phyloP scores from a whole-genome alignment of 2,329 filamentous ascomycete species.

The Blastomyces emzantsi region DNA sequence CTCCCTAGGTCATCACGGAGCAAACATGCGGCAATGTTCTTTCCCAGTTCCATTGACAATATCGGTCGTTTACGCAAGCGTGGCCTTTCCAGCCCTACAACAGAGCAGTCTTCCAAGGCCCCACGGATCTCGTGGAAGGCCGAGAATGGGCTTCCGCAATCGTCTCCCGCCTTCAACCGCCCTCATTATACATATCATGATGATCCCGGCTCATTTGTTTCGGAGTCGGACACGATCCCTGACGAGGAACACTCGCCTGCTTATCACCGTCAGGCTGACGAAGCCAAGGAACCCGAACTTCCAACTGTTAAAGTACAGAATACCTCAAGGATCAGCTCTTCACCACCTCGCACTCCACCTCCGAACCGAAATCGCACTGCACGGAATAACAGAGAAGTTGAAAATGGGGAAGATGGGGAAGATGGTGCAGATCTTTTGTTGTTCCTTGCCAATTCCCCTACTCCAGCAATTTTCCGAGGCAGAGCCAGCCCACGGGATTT shows the following conservation, averaged over 20 bases:
- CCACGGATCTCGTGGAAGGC: slow-evolving; percentile 64
- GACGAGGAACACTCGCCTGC: slow-evolving; percentile 35
- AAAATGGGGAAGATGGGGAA: slow-evolving; percentile 58
- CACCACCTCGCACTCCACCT: slow-evolving; percentile 75
- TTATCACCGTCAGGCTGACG: slow-evolving; percentile 46
- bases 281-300: slow-evolving; percentile 76
- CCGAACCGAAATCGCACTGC: slow-evolving; percentile 46
- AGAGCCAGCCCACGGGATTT: slow-evolving; percentile 42
- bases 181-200: slow-evolving; percentile 67
- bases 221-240: slow-evolving; percentile 58
- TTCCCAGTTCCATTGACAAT: slow-evolving; percentile 35
- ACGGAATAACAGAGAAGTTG: slow-evolving; percentile 44
- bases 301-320: slow-evolving; percentile 44
- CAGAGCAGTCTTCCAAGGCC: slow-evolving; percentile 49
- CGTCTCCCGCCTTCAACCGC: slow-evolving; percentile 72
- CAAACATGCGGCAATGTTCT: slow-evolving; percentile 37
- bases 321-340: slow-evolving; percentile 57
- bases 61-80: slow-evolving; percentile 55
- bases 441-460: slow-evolving; percentile 86
- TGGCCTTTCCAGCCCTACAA: slow-evolving; percentile 55
- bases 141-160: slow-evolving; percentile 67
- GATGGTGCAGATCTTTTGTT: slow-evolving; percentile 73
- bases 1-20: slow-evolving; percentile 49
- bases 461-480: slow-evolving; percentile 56
- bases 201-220: slow-evolving; percentile 65